Evolutionary conservation across 2,329 filamentous ascomycete genomes (phyloP).

Genomic region (Clarireedia hainanense): DNA sequence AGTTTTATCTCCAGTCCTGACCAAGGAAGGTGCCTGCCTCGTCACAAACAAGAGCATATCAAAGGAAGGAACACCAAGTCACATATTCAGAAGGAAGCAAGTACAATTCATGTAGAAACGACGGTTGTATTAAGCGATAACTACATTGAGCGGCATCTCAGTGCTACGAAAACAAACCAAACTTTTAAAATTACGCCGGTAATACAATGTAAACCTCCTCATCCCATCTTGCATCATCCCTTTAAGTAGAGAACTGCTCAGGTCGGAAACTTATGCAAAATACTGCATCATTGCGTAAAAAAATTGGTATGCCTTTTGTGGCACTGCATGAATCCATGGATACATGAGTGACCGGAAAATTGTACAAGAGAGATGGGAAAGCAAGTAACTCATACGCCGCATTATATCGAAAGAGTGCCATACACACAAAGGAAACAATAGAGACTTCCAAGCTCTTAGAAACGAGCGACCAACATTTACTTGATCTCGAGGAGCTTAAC

Average conservation of each 20-base stretch:
- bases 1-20: no score
- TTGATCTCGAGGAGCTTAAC: constrained; percentile 80
- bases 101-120: background rate
- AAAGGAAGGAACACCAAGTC: background rate
- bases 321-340: constrained; percentile 9
- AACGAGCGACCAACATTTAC: constrained; percentile 38
- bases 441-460: background rate
- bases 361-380: constrained; percentile 25
- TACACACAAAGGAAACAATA: constrained; percentile 3
- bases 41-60: background rate
- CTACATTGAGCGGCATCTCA: background rate
- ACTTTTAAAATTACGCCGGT: constrained; percentile 28
- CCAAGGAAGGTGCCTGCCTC: no score
- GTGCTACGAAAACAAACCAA: constrained; percentile 12
- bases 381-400: constrained; percentile 13
- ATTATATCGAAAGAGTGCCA: constrained; percentile 13
- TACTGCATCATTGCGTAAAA: constrained; percentile 4
- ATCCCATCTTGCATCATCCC: constrained; percentile 26
- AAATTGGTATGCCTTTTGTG: background rate
- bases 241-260: constrained; percentile 23
- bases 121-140: constrained; percentile 13
- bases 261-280: constrained; percentile 29
- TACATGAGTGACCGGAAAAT: constrained; percentile 17
- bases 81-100: background rate
- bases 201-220: constrained; percentile 29